phyloP scores from a whole-genome alignment of 352 stramenopile genomes.

The Salisapilia sapeloensis region DNA sequence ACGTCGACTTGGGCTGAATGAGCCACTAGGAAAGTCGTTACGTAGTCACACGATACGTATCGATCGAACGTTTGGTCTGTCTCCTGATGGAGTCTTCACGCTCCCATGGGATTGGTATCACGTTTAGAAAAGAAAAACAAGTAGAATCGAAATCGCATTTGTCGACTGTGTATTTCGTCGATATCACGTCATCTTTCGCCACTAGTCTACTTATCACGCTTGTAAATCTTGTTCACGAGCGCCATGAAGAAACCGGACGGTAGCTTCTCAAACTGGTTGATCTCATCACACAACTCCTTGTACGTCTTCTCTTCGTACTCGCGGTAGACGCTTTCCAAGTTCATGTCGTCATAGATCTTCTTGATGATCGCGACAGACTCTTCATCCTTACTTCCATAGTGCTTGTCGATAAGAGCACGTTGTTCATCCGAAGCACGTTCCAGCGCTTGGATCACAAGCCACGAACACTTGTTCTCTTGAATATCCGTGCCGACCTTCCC shows the following conservation, averaged over 20 bases:
- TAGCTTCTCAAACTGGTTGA: conserved; percentile 70
- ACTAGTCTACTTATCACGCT: conserved; percentile 93
- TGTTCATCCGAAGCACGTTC: conserved; percentile 48
- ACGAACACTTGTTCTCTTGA: conserved; percentile 99
- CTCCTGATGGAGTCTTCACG: conserved; percentile 22
- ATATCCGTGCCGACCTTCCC: conserved; percentile 97
- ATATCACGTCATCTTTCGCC: no score
- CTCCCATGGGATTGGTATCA: conserved; percentile 22
- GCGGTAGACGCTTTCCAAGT: conserved; percentile 78
- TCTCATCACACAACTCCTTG: conserved; percentile 57
- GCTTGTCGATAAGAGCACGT: conserved; percentile 74
- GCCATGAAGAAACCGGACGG: conserved; percentile 87
- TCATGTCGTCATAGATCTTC: conserved; percentile 86
- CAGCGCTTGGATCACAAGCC: conserved; percentile 93
- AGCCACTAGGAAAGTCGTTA: conserved; percentile 9
- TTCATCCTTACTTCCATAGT: conserved; percentile 82
- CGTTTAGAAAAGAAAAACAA: no score
- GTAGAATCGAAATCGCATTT: no score
- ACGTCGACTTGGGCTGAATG: conserved; percentile 8
- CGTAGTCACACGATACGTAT: conserved; percentile 13
- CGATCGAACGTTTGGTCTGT: conserved; percentile 14
- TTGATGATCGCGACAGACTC: conserved; percentile 83
- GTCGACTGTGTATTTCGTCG: no score
- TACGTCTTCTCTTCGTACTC: conserved; percentile 91
- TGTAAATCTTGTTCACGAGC: conserved; percentile 94